These are phyloP conservation scores for Epichloe sylvatica DNA, from an alignment of 2,329 filamentous ascomycete species.

Conservation along the genomic window DNA sequence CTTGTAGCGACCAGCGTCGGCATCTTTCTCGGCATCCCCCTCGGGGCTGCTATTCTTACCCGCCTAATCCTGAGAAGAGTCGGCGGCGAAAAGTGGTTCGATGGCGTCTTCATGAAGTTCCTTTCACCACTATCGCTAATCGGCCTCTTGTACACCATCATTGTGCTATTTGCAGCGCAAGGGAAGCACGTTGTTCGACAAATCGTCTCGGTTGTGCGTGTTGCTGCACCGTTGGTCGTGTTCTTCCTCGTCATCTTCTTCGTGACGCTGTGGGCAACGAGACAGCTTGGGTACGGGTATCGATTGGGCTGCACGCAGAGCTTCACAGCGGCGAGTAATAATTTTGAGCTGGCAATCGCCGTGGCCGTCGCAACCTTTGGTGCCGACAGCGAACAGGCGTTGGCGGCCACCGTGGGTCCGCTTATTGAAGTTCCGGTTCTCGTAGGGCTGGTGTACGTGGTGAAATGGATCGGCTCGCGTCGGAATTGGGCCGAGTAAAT, in stretches of 20 bases:
- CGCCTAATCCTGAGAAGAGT: slow-evolving; percentile 46
- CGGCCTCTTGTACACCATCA: slow-evolving; percentile 73
- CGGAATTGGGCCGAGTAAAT: slow-evolving; percentile 4
- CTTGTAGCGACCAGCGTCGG: slow-evolving; percentile 67
- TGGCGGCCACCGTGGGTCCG: slow-evolving; percentile 73
- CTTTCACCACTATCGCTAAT: slow-evolving; percentile 63
- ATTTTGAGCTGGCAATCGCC: slow-evolving; percentile 84
- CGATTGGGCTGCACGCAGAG: slow-evolving; percentile 59
- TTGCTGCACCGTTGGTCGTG: slow-evolving; percentile 66
- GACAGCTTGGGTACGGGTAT: slow-evolving; percentile 61
- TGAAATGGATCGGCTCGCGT: slow-evolving; percentile 4
- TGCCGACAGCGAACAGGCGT: slow-evolving; percentile 60
- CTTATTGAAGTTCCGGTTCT: slow-evolving; percentile 78
- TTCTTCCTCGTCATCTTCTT: slow-evolving; percentile 71
- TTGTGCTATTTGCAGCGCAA: slow-evolving; percentile 75
- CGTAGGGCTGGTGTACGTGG: slow-evolving; percentile 59
- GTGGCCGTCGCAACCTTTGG: slow-evolving; percentile 75
- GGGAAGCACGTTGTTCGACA: slow-evolving; percentile 65
- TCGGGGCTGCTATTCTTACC: slow-evolving; percentile 67
- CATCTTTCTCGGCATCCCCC: slow-evolving; percentile 72
- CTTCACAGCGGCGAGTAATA: slow-evolving; percentile 83
- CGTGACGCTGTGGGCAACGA: slow-evolving; percentile 46
- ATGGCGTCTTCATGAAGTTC: slow-evolving; percentile 54
- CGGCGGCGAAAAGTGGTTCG: slow-evolving; percentile 47
- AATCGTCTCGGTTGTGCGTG: slow-evolving; percentile 68